Conservation (phyloP, 140 eudicot species). For the Oenanthe javanica region DNA sequence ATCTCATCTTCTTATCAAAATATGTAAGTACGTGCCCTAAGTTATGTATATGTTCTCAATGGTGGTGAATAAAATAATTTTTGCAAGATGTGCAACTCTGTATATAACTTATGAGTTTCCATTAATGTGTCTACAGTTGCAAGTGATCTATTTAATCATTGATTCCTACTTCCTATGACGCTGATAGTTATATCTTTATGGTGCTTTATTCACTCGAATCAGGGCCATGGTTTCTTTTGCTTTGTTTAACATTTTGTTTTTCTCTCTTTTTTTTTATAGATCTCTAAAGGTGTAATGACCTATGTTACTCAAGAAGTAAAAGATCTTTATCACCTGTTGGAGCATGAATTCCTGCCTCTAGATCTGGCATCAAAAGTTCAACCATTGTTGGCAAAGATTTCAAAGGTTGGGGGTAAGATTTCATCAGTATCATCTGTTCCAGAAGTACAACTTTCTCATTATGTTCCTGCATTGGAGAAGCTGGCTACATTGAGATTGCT, state of each 20-base stretch:
- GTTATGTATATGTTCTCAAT: neutral
- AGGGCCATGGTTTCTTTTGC: neutral
- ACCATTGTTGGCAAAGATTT: slow-evolving; percentile 49
- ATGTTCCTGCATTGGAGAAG: slow-evolving; percentile 63
- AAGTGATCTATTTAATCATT: neutral
- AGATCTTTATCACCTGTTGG: slow-evolving; percentile 64
- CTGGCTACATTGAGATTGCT: slow-evolving; percentile 70
- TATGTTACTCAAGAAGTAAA: slow-evolving; percentile 80
- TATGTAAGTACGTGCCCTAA: neutral
- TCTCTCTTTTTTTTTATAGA: slow-evolving; percentile 30
- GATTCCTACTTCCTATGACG: neutral
- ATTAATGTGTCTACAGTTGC: neutral
- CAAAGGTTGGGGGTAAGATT: slow-evolving; percentile 69
- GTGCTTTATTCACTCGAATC: neutral
- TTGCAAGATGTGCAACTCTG: neutral
- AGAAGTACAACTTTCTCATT: slow-evolving; percentile 66
- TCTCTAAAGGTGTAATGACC: slow-evolving; percentile 72
- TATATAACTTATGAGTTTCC: neutral
- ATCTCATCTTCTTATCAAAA: neutral
- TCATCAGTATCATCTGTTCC: slow-evolving; percentile 77
- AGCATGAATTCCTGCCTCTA: slow-evolving; percentile 58
- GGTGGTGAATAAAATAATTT: neutral
- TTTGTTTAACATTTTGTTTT: neutral
- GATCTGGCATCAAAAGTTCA: slow-evolving; percentile 58
- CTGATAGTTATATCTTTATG: neutral